A percentile compares a stretch with the other conserved stretches of the same genome.
These are phyloP conservation scores for Dioscorea cayenensis DNA, from an alignment of 116 monocot species.

Conservation along the genomic window DNA sequence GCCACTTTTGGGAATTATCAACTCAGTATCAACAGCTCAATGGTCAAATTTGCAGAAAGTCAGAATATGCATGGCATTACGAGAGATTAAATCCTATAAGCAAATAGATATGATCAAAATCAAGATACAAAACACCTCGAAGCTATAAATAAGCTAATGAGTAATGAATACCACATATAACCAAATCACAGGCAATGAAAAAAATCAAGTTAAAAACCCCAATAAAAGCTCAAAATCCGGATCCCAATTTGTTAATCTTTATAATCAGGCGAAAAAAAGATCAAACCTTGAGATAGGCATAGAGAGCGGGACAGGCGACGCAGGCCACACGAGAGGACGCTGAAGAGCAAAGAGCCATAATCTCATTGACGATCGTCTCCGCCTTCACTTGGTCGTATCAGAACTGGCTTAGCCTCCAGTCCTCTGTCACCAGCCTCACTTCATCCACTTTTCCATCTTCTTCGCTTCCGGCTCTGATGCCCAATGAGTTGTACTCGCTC, in stretches of 20 bases:
- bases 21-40: no score
- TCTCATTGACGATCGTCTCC: constrained; percentile 58
- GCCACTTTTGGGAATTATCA: no score
- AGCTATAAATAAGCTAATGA: no score
- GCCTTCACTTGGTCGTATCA: constrained; percentile 80
- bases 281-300: constrained; percentile 72
- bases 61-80: no score
- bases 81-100: no score
- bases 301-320: constrained; percentile 86
- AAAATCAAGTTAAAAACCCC: neutral
- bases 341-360: constrained; percentile 20
- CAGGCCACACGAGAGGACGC: constrained; percentile 50
- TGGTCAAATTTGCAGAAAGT: no score
- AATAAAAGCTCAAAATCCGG: neutral
- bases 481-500: constrained; percentile 29
- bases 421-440: constrained; percentile 74
- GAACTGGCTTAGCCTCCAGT: constrained; percentile 90
- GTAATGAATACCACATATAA: no score
- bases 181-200: no score
- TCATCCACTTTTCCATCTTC: constrained; percentile 8
- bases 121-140: no score
- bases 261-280: neutral
- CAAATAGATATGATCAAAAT: no score
- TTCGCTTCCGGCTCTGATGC: neutral
- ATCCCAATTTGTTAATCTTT: neutral